phyloP scores from a whole-genome alignment of 352 stramenopile genomes.

The Pythium biforme region DNA sequence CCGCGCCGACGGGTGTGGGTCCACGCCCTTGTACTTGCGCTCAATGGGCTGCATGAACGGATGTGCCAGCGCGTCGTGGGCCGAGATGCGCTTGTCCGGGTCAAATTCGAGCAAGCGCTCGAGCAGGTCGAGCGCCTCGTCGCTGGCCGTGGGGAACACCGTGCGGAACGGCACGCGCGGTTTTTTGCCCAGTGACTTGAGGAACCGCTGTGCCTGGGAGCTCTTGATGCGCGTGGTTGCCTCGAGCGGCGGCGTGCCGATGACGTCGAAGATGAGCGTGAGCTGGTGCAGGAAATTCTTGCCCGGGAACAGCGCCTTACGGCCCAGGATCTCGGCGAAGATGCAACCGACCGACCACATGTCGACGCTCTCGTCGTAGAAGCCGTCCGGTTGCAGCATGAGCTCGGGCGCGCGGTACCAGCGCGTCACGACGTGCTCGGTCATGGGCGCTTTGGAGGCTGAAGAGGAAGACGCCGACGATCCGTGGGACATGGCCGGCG shows the following conservation, averaged over 20 bases:
- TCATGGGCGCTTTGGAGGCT: constrained; percentile 40
- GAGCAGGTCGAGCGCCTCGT: constrained; percentile 60
- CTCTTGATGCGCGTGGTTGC: constrained; percentile 61
- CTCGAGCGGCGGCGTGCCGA: constrained; percentile 54
- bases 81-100: constrained; percentile 47
- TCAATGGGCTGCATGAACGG: constrained; percentile 76
- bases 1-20: constrained; percentile 36
- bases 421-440: constrained; percentile 93
- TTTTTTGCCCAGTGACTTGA: constrained; percentile 62
- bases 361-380: constrained; percentile 87
- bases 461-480: constrained; percentile 13
- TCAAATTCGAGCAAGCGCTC: constrained; percentile 70
- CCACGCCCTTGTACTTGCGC: constrained; percentile 50
- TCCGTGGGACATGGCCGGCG: constrained; percentile 26
- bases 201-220: constrained; percentile 65
- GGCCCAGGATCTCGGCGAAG: constrained; percentile 74
- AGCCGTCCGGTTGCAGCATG: constrained; percentile 87
- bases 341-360: constrained; percentile 91
- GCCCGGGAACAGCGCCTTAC: constrained; percentile 69
- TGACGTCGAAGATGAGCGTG: constrained; percentile 74
- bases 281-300: constrained; percentile 86
- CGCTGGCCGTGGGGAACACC: constrained; percentile 52
- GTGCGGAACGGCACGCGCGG: constrained; percentile 46
- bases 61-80: constrained; percentile 58
- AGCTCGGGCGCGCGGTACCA: constrained; percentile 96